Evolutionary conservation across 176 grass and related monocot species (phyloP).

Genomic region (Juncus inflexus): DNA sequence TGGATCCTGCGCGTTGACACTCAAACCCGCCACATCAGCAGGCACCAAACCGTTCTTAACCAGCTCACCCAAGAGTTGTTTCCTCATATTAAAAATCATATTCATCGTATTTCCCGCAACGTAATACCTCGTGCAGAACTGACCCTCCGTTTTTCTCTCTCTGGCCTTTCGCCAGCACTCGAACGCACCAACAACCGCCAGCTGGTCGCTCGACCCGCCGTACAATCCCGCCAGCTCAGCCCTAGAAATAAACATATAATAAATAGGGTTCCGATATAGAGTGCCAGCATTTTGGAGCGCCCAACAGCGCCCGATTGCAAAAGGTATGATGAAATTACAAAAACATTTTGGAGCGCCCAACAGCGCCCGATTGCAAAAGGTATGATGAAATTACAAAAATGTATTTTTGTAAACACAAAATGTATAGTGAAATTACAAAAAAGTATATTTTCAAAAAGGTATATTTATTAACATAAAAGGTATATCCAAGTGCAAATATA

Average conservation of each 20-base stretch:
- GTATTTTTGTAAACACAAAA: too few relatives aligned
- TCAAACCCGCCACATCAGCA: conserved; percentile 61
- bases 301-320: too few relatives aligned
- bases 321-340: too few relatives aligned
- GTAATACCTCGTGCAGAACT: conserved; percentile 81
- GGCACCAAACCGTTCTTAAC: conserved; percentile 79
- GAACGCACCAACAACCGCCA: conserved; percentile 82
- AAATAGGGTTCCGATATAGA: too few relatives aligned
- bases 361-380: too few relatives aligned
- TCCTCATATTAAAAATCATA: conserved; percentile 84
- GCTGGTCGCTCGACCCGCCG: conserved; percentile 88
- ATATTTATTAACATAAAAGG: too few relatives aligned
- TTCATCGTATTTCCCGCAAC: conserved; percentile 71
- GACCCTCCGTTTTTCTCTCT: conserved; percentile 63
- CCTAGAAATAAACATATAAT: conserved; percentile 35
- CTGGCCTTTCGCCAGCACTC: conserved; percentile 83
- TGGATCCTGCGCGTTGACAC: conserved; percentile 80
- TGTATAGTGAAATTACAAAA: too few relatives aligned
- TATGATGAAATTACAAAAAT: too few relatives aligned
- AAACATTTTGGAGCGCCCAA: too few relatives aligned
- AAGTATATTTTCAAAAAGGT: too few relatives aligned
- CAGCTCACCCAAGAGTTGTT: conserved; percentile 74
- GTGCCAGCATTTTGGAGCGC: too few relatives aligned
- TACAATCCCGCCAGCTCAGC: conserved; percentile 85
- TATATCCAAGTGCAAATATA: too few relatives aligned